phyloP scores from a whole-genome alignment of 176 grass and related monocot genomes.

The Saccharum officinarum region DNA sequence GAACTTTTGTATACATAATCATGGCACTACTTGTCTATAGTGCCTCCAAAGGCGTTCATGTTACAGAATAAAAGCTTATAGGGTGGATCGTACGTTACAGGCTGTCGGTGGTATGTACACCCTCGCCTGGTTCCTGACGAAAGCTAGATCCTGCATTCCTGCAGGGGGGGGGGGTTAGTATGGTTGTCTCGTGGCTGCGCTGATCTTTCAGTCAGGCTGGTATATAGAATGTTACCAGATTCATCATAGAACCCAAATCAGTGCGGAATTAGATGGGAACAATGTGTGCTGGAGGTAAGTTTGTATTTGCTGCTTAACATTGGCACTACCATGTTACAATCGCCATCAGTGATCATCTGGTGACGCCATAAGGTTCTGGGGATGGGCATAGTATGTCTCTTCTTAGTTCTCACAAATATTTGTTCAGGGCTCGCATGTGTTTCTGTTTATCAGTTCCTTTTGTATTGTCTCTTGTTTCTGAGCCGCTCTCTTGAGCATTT shows the following conservation, averaged over 20 bases:
- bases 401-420: neutral
- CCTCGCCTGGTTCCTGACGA: neutral
- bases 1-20: neutral
- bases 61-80: neutral
- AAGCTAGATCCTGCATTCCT: neutral
- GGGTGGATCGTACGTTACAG: neutral
- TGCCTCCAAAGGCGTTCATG: neutral
- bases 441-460: neutral
- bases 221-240: neutral
- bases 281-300: neutral
- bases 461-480: neutral
- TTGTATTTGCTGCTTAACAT: neutral
- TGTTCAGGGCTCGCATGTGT: neutral
- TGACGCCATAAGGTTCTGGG: neutral
- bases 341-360: neutral
- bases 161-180: neutral
- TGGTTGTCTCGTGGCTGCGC: neutral
- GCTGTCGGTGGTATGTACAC: conserved; percentile 4
- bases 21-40: neutral
- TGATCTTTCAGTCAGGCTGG: neutral
- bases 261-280: neutral
- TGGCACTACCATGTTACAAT: neutral
- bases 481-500: neutral
- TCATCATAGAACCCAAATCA: neutral
- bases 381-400: neutral